Percentiles rank a stretch among this genome's conserved stretches.
These are phyloP conservation scores for Camelina neglecta DNA, from an alignment of 345 rosid genomes.

Conservation along the genomic window DNA sequence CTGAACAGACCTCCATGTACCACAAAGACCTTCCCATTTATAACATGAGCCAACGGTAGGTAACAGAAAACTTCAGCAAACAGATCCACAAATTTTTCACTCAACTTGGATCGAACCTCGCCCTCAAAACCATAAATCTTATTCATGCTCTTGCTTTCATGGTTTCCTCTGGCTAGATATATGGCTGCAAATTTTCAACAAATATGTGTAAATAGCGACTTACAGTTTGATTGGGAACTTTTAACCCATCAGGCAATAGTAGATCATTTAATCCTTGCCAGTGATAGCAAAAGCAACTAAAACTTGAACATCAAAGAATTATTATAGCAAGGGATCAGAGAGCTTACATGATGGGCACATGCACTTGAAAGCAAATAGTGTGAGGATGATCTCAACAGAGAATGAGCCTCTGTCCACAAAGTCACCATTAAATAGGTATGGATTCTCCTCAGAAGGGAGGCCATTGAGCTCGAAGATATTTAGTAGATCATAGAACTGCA, in stretches of 20 bases:
- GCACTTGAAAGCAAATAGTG: constrained; percentile 95
- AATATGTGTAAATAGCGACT: not conserved
- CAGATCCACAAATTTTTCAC: constrained; percentile 89
- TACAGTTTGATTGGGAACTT: not conserved
- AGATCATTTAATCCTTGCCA: not conserved
- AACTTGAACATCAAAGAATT: constrained; percentile 20
- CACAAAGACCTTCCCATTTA: constrained; percentile 78
- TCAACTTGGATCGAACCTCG: constrained; percentile 93
- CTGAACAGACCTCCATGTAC: constrained; percentile 99
- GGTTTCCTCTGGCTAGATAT: constrained; percentile 95
- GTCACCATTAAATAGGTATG: constrained; percentile 95
- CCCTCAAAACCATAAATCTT: constrained; percentile 99
- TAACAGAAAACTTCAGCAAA: constrained; percentile 97
- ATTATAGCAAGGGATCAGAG: not conserved
- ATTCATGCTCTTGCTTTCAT: constrained; percentile 99
- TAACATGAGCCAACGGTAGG: constrained; percentile 91
- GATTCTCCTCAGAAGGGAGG: constrained; percentile 95
- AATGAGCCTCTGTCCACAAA: constrained; percentile 99
- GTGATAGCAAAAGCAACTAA: constrained; percentile 2
- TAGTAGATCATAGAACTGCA: constrained; percentile 94
- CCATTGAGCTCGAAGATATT: constrained; percentile 97
- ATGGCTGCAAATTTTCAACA: constrained; percentile 63
- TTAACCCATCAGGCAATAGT: not conserved
- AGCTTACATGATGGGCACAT: constrained; percentile 83
- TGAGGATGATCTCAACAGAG: constrained; percentile 91